A percentile compares a stretch with the other conserved stretches of the same genome.
phyloP scores from a whole-genome alignment of 169 alveolate species.

The Neospora caninum region DNA sequence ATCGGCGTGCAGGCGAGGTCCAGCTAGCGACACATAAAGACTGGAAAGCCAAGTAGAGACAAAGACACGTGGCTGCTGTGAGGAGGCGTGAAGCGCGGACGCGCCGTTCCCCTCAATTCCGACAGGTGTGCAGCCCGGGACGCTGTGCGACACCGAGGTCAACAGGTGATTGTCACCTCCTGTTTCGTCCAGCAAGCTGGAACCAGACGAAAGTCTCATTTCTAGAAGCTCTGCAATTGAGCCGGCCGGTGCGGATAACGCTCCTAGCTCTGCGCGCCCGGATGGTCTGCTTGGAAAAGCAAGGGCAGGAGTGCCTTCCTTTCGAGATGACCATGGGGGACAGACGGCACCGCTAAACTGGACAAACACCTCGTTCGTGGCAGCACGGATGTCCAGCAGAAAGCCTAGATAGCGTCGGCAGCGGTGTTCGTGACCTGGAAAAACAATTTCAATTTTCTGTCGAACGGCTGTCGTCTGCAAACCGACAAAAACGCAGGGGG shows the following conservation, averaged over 20 bases:
- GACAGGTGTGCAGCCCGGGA: background rate
- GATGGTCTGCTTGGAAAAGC: background rate
- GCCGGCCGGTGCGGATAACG: no score
- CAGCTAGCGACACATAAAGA: background rate
- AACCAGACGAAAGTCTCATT: no score
- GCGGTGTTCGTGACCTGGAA: constrained; percentile 6
- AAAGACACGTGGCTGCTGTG: background rate
- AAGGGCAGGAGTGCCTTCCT: background rate
- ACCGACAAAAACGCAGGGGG: background rate
- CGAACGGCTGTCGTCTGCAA: background rate
- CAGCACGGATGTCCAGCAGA: background rate
- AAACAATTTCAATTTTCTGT: background rate
- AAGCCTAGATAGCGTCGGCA: background rate
- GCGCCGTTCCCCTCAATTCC: background rate
- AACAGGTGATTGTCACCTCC: background rate
- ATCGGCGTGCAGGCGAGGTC: background rate
- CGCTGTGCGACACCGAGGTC: background rate
- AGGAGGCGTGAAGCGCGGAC: background rate
- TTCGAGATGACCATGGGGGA: background rate
- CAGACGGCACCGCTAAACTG: background rate
- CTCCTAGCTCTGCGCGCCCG: no score
- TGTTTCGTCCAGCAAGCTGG: background rate
- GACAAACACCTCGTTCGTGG: background rate
- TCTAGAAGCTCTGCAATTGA: no score
- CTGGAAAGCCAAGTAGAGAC: background rate